Evolutionary conservation across 768 basidiomycete species (phyloP), one percentile per base, ranked within the genome.

Genomic region (Termitomyces sp.): DNA sequence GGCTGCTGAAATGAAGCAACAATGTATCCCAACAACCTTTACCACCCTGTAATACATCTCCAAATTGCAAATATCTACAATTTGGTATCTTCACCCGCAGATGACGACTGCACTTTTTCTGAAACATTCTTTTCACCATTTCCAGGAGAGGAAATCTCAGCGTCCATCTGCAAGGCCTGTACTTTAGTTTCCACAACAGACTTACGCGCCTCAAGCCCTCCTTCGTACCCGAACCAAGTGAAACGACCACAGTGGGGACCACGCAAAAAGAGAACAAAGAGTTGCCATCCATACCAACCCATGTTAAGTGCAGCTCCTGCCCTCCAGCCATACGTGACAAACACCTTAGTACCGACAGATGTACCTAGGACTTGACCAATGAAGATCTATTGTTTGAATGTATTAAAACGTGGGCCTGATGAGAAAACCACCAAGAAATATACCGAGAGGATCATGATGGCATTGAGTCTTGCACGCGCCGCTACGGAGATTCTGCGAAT

Each of bases 281-380:
- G 62, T 59, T 82, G 79, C 63, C 78, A 82, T 0, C 70, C 82
- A 42, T 80, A 77, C 67, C 82, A 79, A 0, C 77, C 88, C 54
- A 91, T 66, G 41, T 79, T 80, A 14, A 89, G 72, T 32, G 75
- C 76, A 0, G 88, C 84, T 3, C 80, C 80, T 0, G 87, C 77
- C 34, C 82, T 76, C 89, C 89, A 92, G 11, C 91, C 91, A 60
- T 80, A 73, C 12, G 72, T 62, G 34, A 85, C 77, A 69, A 90
- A 94, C 3, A 93, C 79, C 35, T 79, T 68, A 0, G 89, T 86
- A 39, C 89, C 85, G 0, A 86, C 85, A 0, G 87, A 77, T 1
- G 90, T 91, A 19, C 91, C 91, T 69, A 88, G 83, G 7, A 91
- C 86, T 73, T 93, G 90, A 0, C 91, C 91, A 30, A 89, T 76